Conservation (phyloP, 2,329 filamentous ascomycete genomes). For the Fusarium heterosporum region DNA sequence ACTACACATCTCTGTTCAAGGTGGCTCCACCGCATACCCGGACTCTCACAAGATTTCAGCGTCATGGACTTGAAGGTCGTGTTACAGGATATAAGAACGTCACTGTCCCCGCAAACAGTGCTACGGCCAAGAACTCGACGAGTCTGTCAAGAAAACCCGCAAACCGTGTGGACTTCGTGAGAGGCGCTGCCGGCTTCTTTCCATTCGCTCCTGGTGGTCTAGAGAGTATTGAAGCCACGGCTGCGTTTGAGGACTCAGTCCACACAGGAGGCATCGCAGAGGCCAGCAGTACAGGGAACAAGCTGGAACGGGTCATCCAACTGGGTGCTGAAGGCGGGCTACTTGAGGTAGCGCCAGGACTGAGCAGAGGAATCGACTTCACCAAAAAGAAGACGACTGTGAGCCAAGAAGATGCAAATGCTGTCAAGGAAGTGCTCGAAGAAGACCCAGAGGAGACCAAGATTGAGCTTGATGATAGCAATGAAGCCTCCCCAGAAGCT, state of each 20-base stretch:
- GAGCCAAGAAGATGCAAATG: slow-evolving; percentile 72
- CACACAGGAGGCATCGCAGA: slow-evolving; percentile 61
- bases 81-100: slow-evolving; percentile 96
- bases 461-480: slow-evolving; percentile 47
- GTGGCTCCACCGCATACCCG: slow-evolving; percentile 92
- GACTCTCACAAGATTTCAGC: slow-evolving; percentile 91
- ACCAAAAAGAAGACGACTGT: slow-evolving; percentile 66
- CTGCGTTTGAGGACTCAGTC: slow-evolving; percentile 83
- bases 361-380: slow-evolving; percentile 82
- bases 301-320: slow-evolving; percentile 87
- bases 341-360: slow-evolving; percentile 84
- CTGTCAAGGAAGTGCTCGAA: slow-evolving; percentile 73
- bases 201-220: slow-evolving; percentile 93
- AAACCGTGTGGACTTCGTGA: slow-evolving; percentile 87
- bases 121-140: slow-evolving; percentile 94
- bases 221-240: slow-evolving; percentile 86
- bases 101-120: slow-evolving; percentile 87
- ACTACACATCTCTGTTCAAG: slow-evolving; percentile 86
- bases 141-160: slow-evolving; percentile 89
- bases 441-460: slow-evolving; percentile 60
- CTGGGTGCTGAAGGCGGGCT: slow-evolving; percentile 82
- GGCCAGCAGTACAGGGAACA: slow-evolving; percentile 61
- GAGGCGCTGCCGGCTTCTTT: slow-evolving; percentile 92
- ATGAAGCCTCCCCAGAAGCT: slow-evolving; percentile 42
- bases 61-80: slow-evolving; percentile 90